Evolutionary conservation across 1,284 basidiomycete species (phyloP), one percentile per base, ranked within the genome.

Genomic region (Tilletiaria anomala): DNA sequence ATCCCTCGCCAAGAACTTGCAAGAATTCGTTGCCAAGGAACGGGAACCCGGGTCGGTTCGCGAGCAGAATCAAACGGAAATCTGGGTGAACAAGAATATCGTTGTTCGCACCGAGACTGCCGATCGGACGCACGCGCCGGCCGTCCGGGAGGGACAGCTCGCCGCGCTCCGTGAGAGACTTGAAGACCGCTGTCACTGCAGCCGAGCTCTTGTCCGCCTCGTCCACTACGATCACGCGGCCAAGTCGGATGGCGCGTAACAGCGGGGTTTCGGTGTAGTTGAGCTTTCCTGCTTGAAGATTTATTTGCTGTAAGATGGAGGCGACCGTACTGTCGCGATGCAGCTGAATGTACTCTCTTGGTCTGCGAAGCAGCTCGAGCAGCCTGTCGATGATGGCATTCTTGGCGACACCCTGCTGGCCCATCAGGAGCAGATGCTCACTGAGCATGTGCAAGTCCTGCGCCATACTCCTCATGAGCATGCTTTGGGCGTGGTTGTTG

Each of bases 301-400:
- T 53, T 15, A 64, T 54, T 19, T 58, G 56, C 47, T 66, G 63
- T 21, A 66, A 48, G 19, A 66, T 42, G 18, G 51, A 53, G 20
- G 54, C 53, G 10, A 66, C 63, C 2, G 59, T 64, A 15, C 57
- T 58, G 43, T 66, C 63, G 32, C 63, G 54, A 40, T 67, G 65
- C 33, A 69, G 55, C 48, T 69, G 68, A 31, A 69, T 63, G 49
- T 68, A 69, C 52, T 69, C 68, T 21, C 68, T 47, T 18, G 67
- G 68, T 3, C 68, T 51, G 14, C 50, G 44, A 14, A 68, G 58
- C 3, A 69, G 54, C 45, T 67, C 54, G 14, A 68, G 55, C 2
- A 67, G 49, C 17, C 65, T 60, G 40, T 69, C 66, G 39, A 67
- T 60, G 38, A 67, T 54, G 53, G 67, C 67, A 56, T 69, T 69